Conservation (phyloP, 208 protist genomes). For the Polymyxa betae region DNA sequence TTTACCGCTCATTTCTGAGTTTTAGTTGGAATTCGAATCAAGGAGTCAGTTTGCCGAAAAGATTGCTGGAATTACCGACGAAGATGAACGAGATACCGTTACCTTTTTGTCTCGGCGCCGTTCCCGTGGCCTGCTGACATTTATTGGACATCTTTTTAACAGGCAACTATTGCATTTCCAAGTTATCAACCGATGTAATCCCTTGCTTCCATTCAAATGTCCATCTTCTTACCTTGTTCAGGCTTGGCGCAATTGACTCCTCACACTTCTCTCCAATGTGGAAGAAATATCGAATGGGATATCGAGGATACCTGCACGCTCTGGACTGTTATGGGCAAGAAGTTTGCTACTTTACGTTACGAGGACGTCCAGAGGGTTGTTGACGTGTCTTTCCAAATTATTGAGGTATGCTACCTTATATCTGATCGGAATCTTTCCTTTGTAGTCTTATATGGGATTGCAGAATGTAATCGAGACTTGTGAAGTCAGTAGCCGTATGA, state of each 20-base stretch:
- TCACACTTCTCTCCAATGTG: background rate
- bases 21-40: background rate
- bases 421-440: background rate
- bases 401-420: background rate
- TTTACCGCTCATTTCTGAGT: background rate
- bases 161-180: background rate
- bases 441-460: background rate
- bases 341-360: background rate
- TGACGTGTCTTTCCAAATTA: constrained; percentile 13
- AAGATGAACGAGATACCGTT: constrained; percentile 5
- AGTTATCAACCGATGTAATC: background rate
- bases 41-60: background rate
- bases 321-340: background rate
- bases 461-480: constrained; percentile 29
- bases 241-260: background rate
- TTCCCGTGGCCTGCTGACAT: background rate
- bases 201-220: background rate
- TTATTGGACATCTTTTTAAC: constrained; percentile 39
- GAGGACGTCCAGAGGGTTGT: background rate
- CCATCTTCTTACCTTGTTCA: background rate
- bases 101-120: background rate
- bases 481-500: constrained; percentile 10
- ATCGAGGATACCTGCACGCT: constrained; percentile 35
- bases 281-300: constrained; percentile 4
- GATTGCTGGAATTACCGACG: background rate